phyloP scores from a whole-genome alignment of 2,329 filamentous ascomycete genomes.

The Colletotrichum acutatum region DNA sequence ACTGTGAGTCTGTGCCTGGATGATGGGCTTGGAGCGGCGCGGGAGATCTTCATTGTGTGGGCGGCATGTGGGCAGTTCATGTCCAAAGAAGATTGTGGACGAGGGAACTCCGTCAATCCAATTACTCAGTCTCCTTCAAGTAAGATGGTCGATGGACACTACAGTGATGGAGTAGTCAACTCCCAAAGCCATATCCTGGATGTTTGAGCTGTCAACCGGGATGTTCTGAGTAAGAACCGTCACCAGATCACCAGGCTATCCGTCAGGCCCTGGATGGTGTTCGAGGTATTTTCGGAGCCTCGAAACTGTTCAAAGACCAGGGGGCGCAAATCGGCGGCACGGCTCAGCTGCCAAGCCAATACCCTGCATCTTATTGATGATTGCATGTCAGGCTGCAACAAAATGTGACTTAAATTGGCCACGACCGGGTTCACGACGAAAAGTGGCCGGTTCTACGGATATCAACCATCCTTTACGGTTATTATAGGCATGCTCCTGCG shows the following conservation, averaged over 20 bases:
- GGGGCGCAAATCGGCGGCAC: neutral
- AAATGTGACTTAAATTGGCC: neutral
- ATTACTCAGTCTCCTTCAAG: neutral
- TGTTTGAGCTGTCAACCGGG: conserved; percentile 15
- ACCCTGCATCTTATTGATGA: neutral
- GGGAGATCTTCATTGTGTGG: neutral
- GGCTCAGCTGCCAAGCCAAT: conserved; percentile 27
- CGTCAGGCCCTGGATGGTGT: neutral
- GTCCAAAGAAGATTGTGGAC: neutral
- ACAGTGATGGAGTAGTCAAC: neutral
- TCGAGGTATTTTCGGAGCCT: conserved; percentile 5
- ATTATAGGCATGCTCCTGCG: neutral
- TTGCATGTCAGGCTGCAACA: neutral
- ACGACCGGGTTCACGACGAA: neutral
- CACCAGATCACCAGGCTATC: neutral
- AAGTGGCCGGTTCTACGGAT: neutral
- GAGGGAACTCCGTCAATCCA: neutral
- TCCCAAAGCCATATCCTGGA: neutral
- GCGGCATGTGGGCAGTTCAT: neutral
- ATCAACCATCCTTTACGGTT: neutral
- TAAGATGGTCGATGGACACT: neutral
- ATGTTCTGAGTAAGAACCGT: neutral
- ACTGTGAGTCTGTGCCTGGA: neutral
- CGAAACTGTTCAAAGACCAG: neutral
- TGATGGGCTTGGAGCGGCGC: neutral